phyloP scores from a whole-genome alignment of 768 basidiomycete species.

The Suillus paluster region DNA sequence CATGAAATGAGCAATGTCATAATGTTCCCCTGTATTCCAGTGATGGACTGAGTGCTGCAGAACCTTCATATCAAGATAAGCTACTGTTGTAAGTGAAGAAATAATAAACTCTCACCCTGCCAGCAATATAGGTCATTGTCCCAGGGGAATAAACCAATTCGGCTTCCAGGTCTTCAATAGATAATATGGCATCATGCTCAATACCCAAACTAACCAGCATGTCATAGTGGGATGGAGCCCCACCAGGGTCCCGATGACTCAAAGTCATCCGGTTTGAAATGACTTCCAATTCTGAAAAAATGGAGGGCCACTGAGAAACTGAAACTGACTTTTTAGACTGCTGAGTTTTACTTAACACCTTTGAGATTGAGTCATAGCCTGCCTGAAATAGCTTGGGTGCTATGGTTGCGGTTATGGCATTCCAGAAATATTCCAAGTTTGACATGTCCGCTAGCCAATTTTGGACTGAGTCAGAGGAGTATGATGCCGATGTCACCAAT shows the following conservation, averaged over 20 bases:
- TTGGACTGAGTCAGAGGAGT: neutral
- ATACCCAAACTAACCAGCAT: conserved; percentile 13
- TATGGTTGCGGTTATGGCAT: neutral
- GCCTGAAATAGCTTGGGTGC: neutral
- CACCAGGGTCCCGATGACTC: neutral
- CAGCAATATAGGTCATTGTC: neutral
- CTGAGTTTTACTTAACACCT: neutral
- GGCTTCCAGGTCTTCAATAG: neutral
- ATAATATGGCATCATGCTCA: neutral
- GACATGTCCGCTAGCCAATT: neutral
- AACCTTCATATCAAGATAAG: conserved; percentile 4
- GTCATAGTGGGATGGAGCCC: conserved; percentile 6
- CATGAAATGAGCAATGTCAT: neutral
- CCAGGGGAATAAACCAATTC: neutral
- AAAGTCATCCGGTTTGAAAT: conserved; percentile 6
- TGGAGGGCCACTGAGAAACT: conserved; percentile 6
- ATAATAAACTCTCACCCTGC: neutral
- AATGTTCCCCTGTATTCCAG: neutral
- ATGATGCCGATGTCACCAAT: neutral
- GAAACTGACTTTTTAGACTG: neutral
- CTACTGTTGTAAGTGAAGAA: conserved; percentile 4
- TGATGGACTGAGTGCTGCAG: neutral
- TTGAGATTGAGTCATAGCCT: neutral
- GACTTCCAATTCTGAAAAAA: conserved; percentile 6
- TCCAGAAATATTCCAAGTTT: neutral